Evolutionary conservation across 176 grass and related monocot species (phyloP).

Genomic region (Eragrostis nindensis): DNA sequence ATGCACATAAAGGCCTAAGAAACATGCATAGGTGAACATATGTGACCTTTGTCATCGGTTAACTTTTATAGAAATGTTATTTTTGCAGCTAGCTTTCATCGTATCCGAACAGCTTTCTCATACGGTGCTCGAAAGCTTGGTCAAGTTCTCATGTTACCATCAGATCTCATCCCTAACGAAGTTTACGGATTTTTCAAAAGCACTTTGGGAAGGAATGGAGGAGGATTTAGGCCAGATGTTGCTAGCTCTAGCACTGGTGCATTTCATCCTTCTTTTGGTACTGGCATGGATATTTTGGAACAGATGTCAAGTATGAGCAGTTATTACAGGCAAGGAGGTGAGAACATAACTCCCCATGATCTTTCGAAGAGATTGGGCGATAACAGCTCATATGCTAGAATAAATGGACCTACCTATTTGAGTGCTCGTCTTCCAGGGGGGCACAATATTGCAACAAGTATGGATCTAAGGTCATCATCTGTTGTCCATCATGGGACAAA

Average conservation of each 20-base stretch:
- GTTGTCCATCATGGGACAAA: slow-evolving; percentile 18
- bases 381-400: slow-evolving; percentile 11
- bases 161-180: slow-evolving; percentile 52
- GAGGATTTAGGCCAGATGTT: slow-evolving; percentile 47
- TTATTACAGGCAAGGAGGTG: slow-evolving; percentile 31
- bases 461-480: slow-evolving; percentile 24
- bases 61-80: slow-evolving; percentile 34
- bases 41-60: background rate
- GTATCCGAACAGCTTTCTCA: slow-evolving; percentile 72
- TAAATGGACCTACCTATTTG: slow-evolving; percentile 13
- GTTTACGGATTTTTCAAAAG: slow-evolving; percentile 69
- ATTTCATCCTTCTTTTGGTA: slow-evolving; percentile 31
- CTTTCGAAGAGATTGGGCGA: slow-evolving; percentile 24
- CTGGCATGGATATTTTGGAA: slow-evolving; percentile 8
- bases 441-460: slow-evolving; percentile 16
- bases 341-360: slow-evolving; percentile 20
- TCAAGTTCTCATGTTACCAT: slow-evolving; percentile 58
- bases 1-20: background rate
- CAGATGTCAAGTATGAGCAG: slow-evolving; percentile 43
- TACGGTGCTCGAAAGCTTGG: slow-evolving; percentile 84
- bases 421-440: background rate
- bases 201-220: slow-evolving; percentile 58
- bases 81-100: slow-evolving; percentile 73
- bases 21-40: slow-evolving; percentile 2
- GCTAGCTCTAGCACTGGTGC: background rate